Evolutionary conservation across 345 rosid genomes (phyloP).

Genomic region (Euphorbia pulcherrima): DNA sequence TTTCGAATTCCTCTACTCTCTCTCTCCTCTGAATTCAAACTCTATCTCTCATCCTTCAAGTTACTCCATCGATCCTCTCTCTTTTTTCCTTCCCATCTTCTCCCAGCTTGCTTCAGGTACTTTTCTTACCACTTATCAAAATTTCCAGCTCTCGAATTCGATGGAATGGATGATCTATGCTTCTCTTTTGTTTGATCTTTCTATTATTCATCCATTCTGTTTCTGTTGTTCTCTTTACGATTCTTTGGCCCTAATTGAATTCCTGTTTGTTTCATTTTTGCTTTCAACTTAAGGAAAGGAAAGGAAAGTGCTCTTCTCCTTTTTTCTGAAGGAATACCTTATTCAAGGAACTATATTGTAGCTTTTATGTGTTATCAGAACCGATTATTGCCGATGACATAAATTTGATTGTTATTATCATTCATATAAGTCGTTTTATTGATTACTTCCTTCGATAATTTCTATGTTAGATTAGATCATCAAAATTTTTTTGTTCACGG

Average conservation of each 20-base stretch:
- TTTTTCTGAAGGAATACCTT: constrained; percentile 14
- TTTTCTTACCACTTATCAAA: constrained; percentile 6
- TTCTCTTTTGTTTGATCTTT: constrained; percentile 17
- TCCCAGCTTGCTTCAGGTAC: constrained; percentile 28
- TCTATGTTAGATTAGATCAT: constrained; percentile 1
- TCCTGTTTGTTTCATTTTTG: constrained; percentile 9
- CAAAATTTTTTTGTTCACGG: not conserved
- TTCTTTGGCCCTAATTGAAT: constrained; percentile 1
- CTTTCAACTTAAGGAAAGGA: constrained; percentile 16
- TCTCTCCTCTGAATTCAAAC: not conserved
- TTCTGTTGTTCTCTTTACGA: not conserved
- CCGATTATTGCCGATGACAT: constrained; percentile 11
- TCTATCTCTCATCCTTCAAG: constrained; percentile 9
- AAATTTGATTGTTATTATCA: not conserved
- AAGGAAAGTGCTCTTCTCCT: constrained; percentile 17
- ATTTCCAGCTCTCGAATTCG: constrained; percentile 10
- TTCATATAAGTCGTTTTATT: not conserved
- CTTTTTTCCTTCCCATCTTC: constrained; percentile 15
- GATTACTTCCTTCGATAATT: not conserved
- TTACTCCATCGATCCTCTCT: constrained; percentile 6
- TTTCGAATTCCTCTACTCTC: constrained; percentile 14
- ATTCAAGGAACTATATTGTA: not conserved
- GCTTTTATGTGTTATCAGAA: constrained; percentile 13
- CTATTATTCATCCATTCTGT: not conserved
- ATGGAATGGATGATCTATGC: constrained; percentile 22